Evolutionary conservation across 768 basidiomycete genomes (phyloP), one percentile per base, ranked within the genome.

Genomic region (Termitomyces sp.): DNA sequence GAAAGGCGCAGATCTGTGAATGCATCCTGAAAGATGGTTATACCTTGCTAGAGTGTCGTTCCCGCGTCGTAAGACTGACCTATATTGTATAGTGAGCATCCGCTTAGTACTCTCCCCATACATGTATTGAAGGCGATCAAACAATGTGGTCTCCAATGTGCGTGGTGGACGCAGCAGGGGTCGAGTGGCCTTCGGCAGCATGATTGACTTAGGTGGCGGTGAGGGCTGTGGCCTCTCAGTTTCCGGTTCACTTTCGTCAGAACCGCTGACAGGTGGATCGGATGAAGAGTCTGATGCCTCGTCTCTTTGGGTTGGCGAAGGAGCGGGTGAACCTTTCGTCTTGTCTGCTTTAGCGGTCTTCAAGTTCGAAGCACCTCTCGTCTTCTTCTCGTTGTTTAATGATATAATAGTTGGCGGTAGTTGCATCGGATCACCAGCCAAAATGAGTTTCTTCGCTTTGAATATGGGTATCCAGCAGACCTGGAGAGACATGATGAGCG

Each of bases 391-490:
- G 28, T 73, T 72, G 57, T 83, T 73, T 8, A 82, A 64, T 5
- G 92, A 91, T 28, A 96, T 75, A 46, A 98, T 84, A 0, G 96
- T 99, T 0, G 96, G 96, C 0, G 94, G 94, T 3, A 99, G 78
- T 74, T 98, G 96, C 79, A 93, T 88, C 2, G 94, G 95, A 70
- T 98, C 96, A 0, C 96, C 96, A 1, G 95, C 95, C 25, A 97
- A 75, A 14, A 94, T 88, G 48, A 94, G 74, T 68, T 94, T 96
- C 73, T 86, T 88, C 1, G 85, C 89, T 68, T 95, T 96, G 70
- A 95, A 83, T 54, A 98, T 89, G 0, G 97, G 95, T 32, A 98
- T 83, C 94, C 96, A 98, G 72, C 94, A 98, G 5, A 88, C 88
- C 88, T 89, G 58, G 3, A 56, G 12, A 47, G n/a, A n/a, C 16